Evolutionary conservation across 345 rosid species (phyloP).

Genomic region (Populus tremula): DNA sequence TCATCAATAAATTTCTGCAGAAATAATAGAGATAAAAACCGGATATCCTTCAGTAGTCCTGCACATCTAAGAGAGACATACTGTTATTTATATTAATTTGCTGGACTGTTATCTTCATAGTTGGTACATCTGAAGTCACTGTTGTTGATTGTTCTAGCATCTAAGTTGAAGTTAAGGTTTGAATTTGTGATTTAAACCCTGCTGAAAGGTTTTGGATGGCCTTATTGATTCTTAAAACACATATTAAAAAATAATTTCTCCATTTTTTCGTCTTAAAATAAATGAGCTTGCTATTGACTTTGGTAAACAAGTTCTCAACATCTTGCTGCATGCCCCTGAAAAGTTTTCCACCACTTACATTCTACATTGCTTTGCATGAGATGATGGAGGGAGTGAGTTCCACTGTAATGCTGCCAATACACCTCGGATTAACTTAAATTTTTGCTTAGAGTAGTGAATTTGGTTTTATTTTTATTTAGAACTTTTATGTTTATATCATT

Average conservation of each 20-base stretch:
- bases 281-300: neutral
- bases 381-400: neutral
- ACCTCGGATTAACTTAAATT: neutral
- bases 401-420: neutral
- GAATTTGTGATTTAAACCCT: neutral
- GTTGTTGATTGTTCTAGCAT: neutral
- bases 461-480: neutral
- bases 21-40: neutral
- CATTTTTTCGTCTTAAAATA: neutral
- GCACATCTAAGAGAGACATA: neutral
- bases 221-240: neutral
- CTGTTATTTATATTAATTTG: neutral
- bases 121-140: neutral
- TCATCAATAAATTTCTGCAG: neutral
- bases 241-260: neutral
- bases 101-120: neutral
- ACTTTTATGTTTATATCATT: neutral
- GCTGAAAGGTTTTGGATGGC: neutral
- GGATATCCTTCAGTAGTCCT: neutral
- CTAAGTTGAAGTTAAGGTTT: neutral
- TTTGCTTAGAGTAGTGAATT: neutral
- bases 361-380: neutral
- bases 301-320: neutral
- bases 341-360: neutral
- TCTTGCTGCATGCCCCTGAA: neutral